Conservation (phyloP, 805 yeast genomes). For the Lachancea lanzarotensis region DNA sequence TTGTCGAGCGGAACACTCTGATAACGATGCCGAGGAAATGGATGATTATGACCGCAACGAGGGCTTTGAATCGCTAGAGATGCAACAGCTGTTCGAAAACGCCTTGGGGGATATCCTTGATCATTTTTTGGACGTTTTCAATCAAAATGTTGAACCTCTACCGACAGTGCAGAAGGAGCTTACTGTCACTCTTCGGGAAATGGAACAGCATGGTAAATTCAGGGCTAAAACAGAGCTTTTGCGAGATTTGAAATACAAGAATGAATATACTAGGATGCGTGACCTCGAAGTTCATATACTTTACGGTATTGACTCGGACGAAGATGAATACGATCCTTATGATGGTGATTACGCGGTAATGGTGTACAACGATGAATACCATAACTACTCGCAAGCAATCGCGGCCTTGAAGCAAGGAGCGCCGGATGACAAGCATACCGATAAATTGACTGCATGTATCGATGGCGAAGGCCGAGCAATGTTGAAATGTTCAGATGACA, state of each 20-base stretch:
- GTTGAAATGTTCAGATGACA: slow-evolving; percentile 32
- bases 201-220: slow-evolving; percentile 20
- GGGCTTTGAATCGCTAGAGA: slow-evolving; percentile 11
- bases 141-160: slow-evolving; percentile 31
- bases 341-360: slow-evolving; percentile 40
- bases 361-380: slow-evolving; percentile 78
- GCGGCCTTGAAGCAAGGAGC: slow-evolving; percentile 39
- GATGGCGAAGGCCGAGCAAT: slow-evolving; percentile 47
- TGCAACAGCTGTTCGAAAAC: slow-evolving; percentile 18
- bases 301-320: not conserved
- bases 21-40: slow-evolving; percentile 1
- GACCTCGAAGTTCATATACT: not conserved
- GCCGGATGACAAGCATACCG: slow-evolving; percentile 32
- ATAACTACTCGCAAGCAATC: slow-evolving; percentile 51
- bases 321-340: not conserved
- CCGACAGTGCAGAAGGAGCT: slow-evolving; percentile 29
- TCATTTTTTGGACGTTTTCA: slow-evolving; percentile 37
- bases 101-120: slow-evolving; percentile 34
- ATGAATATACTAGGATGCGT: slow-evolving; percentile 10
- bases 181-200: slow-evolving; percentile 24
- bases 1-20: slow-evolving; percentile 39
- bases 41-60: slow-evolving; percentile 23
- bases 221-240: slow-evolving; percentile 17
- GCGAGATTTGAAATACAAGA: slow-evolving; percentile 16
- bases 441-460: slow-evolving; percentile 37